Conservation (phyloP, 78 protist species). For the Tieghemostelium lacteum region DNA sequence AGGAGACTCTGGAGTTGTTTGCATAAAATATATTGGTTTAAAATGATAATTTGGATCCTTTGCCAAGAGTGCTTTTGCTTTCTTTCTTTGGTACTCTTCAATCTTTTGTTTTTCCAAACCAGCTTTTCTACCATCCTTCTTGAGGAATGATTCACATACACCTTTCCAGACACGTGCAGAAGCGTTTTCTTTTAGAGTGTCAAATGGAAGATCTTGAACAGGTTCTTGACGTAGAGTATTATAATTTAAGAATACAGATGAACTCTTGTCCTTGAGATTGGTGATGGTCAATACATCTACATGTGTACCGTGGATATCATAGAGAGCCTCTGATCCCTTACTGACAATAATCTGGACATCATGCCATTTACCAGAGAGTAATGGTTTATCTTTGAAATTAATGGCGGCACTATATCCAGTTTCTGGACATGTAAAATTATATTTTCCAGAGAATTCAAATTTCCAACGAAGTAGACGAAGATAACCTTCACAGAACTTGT, state of each 20-base stretch:
- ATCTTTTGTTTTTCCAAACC: constrained; percentile 71
- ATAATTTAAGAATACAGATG: constrained; percentile 47
- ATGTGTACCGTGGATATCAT: constrained; percentile 62
- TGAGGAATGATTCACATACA: constrained; percentile 54
- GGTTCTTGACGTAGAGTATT: constrained; percentile 18
- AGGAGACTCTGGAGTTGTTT: constrained; percentile 5
- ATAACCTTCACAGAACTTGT: constrained; percentile 63
- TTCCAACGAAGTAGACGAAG: constrained; percentile 63
- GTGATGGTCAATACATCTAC: constrained; percentile 43
- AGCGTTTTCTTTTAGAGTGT: constrained; percentile 28
- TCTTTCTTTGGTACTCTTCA: constrained; percentile 56
- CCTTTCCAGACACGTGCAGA: constrained; percentile 70
- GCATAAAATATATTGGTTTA: constrained; percentile 26
- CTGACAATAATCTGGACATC: constrained; percentile 24
- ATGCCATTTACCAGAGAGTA: constrained; percentile 70
- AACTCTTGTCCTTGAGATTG: constrained; percentile 45
- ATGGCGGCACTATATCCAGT: constrained; percentile 52
- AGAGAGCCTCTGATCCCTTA: constrained; percentile 22
- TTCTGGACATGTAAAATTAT: constrained; percentile 61
- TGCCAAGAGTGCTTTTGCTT: constrained; percentile 40
- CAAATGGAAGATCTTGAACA: constrained; percentile 19
- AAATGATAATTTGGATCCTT: constrained; percentile 40
- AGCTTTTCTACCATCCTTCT: constrained; percentile 58
- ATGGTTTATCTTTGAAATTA: constrained; percentile 71
- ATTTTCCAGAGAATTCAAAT: constrained; percentile 68